These are phyloP conservation scores for Hymenochaete sp. DNA, from an alignment of 1,284 basidiomycete genomes.

Conservation along the genomic window DNA sequence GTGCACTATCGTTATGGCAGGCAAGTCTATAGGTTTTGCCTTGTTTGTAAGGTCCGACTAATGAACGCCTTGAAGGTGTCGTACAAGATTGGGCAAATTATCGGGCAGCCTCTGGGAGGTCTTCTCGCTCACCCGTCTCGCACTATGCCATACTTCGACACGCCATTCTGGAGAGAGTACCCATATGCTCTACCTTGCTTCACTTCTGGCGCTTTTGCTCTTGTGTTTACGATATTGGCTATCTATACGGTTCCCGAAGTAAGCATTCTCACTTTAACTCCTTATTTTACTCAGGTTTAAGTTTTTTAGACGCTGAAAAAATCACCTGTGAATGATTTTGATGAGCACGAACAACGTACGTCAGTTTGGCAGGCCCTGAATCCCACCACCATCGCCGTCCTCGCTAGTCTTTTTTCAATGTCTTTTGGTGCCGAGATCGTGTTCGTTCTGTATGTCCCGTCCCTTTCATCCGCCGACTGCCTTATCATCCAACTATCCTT, in stretches of 20 bases:
- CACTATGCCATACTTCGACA: conserved; percentile 18
- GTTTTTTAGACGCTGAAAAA: background rate
- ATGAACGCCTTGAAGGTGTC: background rate
- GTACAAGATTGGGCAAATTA: conserved; percentile 5
- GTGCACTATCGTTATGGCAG: conserved; percentile 7
- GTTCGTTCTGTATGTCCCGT: conserved; percentile 16
- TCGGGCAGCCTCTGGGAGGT: conserved; percentile 22
- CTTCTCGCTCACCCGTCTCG: conserved; percentile 21
- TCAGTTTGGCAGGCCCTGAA: background rate
- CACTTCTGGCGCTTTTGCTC: conserved; percentile 20
- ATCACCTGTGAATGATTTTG: conserved; percentile 1
- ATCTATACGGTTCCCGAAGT: conserved; percentile 21
- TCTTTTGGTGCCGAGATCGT: conserved; percentile 17
- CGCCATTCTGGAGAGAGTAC: conserved; percentile 21
- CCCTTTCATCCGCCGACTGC: background rate
- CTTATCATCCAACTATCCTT: background rate
- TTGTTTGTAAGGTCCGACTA: background rate
- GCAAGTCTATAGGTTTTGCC: too few species aligned
- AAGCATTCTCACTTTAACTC: background rate
- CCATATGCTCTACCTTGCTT: conserved; percentile 23
- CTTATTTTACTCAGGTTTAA: background rate
- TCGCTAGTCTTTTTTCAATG: conserved; percentile 13
- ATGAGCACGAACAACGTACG: conserved; percentile 11
- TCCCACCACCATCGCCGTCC: background rate
- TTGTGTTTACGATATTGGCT: conserved; percentile 18